Base-by-base conservation (phyloP, 306 rosid species). In the Medicago lupulina region DNA sequence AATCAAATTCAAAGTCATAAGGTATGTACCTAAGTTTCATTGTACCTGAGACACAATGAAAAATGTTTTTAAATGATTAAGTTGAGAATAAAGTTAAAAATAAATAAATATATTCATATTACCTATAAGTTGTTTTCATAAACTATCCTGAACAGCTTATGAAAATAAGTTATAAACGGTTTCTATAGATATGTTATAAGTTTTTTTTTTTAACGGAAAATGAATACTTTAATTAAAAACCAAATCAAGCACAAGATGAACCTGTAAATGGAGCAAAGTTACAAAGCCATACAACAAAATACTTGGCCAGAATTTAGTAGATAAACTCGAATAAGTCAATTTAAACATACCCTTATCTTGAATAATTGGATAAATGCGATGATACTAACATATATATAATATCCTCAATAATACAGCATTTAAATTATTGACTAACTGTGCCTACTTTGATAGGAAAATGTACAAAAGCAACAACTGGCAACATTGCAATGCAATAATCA, bases 391-490 rank as follows among this genome's bases (percentile, higher is more conserved):
- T 18, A 36, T 25, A 25, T 23, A 23, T 23, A 23, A 1, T 28
- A 28, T 28, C 4, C 31, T 28, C 31, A 28, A 28, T 28, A 28
- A 28, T 28, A 4, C 31, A 28, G 31, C 31, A 28, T 28, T 28
- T 28, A 28, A 28, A 28, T 28, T 28, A 28, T 28, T 3, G 31
- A 28, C 3, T 50, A 41, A 50, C n/a, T 59, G 14, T 61, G 4
- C 70, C 66, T 75, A 38, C 47, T 63, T 21, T 71, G 38, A 61
- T 69, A 77, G 88, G 98, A 90, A 79, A 86, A 76, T 82, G 47
- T 89, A 31, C 91, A 89, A 81, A 92, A 92, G 84, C 97, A 89
- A 65, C 96, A 92, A 79, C 80, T 91, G 25, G 83, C 78, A 77
- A 78, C 97, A 43, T 62, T 95, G 51, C 96, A 90, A 57, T 85